Evolutionary conservation across 2,329 filamentous ascomycete species (phyloP).

Genomic region (Fusarium nodosum): DNA sequence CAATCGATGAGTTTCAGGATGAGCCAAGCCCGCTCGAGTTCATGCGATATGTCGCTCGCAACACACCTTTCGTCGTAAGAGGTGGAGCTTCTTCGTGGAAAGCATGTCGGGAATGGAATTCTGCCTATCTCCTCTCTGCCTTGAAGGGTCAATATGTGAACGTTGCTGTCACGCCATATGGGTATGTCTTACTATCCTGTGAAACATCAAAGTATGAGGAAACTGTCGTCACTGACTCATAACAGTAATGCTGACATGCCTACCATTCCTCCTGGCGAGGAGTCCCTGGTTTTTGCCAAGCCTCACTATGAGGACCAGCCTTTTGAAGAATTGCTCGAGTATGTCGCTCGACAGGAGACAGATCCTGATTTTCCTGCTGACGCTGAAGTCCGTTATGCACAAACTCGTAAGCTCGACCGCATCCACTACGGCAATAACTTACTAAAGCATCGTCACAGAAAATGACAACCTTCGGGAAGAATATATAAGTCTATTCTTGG

Average conservation of each 20-base stretch:
- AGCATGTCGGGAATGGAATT: constrained; percentile 73
- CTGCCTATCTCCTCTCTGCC: constrained; percentile 67
- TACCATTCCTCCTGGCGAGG: constrained; percentile 47
- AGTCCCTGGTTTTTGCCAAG: constrained; percentile 72
- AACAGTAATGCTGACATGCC: constrained; percentile 57
- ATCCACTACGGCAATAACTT: not conserved
- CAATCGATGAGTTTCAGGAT: constrained; percentile 71
- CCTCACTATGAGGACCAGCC: constrained; percentile 75
- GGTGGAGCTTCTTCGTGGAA: constrained; percentile 73
- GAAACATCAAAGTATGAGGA: not conserved
- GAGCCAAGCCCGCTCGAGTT: constrained; percentile 83
- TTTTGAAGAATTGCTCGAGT: constrained; percentile 73
- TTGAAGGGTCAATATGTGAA: constrained; percentile 73
- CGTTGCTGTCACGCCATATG: constrained; percentile 81
- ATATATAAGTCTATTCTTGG: constrained; percentile 72
- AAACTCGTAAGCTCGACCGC: constrained; percentile 71
- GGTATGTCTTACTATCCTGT: constrained; percentile 62
- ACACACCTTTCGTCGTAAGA: constrained; percentile 80
- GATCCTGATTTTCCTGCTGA: constrained; percentile 49
- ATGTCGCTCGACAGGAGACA: constrained; percentile 70
- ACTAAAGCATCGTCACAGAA: constrained; percentile 61
- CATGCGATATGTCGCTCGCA: constrained; percentile 80
- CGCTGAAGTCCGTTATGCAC: constrained; percentile 76
- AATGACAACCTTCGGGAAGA: constrained; percentile 86
- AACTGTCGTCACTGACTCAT: constrained; percentile 2